Conservation (phyloP, 257 asterid genomes). For the Cordia subcordata region DNA sequence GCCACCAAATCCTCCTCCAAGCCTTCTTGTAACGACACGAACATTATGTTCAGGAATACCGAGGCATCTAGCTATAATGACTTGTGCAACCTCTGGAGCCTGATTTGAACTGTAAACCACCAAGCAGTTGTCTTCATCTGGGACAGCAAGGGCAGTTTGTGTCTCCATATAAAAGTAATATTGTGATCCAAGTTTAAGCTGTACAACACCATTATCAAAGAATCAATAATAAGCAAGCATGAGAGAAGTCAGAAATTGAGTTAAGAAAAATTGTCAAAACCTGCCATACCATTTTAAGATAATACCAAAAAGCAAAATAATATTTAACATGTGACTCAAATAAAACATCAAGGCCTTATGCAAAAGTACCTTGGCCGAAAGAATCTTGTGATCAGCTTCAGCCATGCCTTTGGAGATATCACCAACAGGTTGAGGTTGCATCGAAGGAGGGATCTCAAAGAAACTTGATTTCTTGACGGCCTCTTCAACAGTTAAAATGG, state of each 20-base stretch:
- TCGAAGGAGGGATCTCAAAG: conserved; percentile 40
- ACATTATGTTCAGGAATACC: conserved; percentile 66
- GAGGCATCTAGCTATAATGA: conserved; percentile 57
- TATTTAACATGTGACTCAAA: neutral
- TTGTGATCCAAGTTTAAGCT: conserved; percentile 62
- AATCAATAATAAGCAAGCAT: neutral
- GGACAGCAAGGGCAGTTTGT: conserved; percentile 68
- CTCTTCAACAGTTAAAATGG: conserved; percentile 68
- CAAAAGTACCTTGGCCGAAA: conserved; percentile 49
- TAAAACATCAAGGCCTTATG: neutral
- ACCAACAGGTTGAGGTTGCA: conserved; percentile 45
- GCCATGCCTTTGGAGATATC: conserved; percentile 71
- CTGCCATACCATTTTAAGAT: neutral
- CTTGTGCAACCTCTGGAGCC: conserved; percentile 47
- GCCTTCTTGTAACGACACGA: conserved; percentile 67
- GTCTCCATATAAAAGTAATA: conserved; percentile 74
- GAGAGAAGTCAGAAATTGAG: too few relatives aligned
- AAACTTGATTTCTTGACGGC: conserved; percentile 57
- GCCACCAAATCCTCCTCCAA: conserved; percentile 88
- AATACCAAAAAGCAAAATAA: neutral
- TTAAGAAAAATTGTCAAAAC: neutral
- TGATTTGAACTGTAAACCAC: conserved; percentile 68
- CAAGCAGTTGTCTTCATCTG: conserved; percentile 86
- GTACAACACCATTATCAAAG: conserved; percentile 23
- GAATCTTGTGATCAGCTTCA: conserved; percentile 66